Evolutionary conservation across 2,329 filamentous ascomycete genomes (phyloP).

Genomic region (Fusarium odoratissimum): DNA sequence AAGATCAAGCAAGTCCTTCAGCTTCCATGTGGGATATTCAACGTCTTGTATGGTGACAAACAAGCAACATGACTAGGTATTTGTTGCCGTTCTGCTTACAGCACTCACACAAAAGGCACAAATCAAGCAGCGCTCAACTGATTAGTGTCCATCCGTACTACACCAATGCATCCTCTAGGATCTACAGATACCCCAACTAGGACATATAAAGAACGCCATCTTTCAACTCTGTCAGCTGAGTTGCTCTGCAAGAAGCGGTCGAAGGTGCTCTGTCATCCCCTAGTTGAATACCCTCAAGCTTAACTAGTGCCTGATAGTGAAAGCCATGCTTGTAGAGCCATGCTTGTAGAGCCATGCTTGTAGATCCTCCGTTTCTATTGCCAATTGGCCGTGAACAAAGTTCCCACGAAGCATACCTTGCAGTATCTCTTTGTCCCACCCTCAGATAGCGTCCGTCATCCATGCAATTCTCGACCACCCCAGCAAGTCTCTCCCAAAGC

Average conservation of each 20-base stretch:
- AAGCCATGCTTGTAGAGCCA: conserved; percentile 26
- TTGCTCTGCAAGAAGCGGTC: conserved; percentile 22
- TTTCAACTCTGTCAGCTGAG: conserved; percentile 18
- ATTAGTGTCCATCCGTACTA: not conserved
- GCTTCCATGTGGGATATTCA: not conserved
- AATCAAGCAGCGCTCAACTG: not conserved
- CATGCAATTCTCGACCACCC: conserved; percentile 8
- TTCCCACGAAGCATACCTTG: conserved; percentile 10
- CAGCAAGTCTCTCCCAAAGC: conserved; percentile 14
- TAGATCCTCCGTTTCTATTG: conserved; percentile 20
- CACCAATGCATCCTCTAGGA: conserved; percentile 10
- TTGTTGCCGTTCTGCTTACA: not conserved
- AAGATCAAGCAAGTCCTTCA: not conserved
- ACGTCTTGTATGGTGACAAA: not conserved
- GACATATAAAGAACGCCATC: conserved; percentile 16
- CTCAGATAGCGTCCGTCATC: conserved; percentile 19
- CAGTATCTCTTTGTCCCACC: conserved; percentile 27
- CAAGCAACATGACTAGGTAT: not conserved
- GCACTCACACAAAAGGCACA: not conserved
- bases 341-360: conserved; percentile 19
- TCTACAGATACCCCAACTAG: not conserved
- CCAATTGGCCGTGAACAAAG: conserved; percentile 16
- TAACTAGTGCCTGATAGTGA: not conserved
- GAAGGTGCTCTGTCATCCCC: not conserved
- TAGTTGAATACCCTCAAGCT: conserved; percentile 4